A percentile compares a stretch with the other conserved stretches of the same genome.
Evolutionary conservation across 805 yeast species (phyloP).

Genomic region (Maudiozyma saulgeensis): DNA sequence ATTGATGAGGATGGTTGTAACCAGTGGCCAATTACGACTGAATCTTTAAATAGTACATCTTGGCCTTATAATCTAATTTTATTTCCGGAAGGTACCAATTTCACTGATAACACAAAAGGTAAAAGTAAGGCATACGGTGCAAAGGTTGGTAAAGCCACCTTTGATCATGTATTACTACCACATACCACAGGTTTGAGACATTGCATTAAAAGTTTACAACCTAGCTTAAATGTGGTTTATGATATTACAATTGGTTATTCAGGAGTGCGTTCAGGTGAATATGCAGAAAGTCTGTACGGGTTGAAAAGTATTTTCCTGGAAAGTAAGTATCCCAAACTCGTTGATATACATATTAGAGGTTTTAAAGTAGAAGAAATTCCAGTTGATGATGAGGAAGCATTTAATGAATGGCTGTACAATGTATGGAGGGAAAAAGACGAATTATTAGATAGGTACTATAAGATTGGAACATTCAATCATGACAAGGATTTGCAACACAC

Average conservation of each 20-base stretch:
- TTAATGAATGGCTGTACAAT: conserved; percentile 66
- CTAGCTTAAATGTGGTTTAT: conserved; percentile 50
- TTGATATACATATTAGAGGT: conserved; percentile 57
- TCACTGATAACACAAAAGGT: conserved; percentile 53
- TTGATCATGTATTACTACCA: conserved; percentile 69
- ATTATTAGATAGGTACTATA: conserved; percentile 52
- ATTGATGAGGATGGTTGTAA: conserved; percentile 23
- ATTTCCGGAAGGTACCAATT: conserved; percentile 93
- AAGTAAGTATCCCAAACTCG: conserved; percentile 62
- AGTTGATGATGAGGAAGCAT: conserved; percentile 40
- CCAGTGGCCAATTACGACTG: conserved; percentile 26
- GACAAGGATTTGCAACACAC: conserved; percentile 12
- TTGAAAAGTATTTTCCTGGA: conserved; percentile 51
- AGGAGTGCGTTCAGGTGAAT: conserved; percentile 52
- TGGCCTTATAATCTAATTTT: conserved; percentile 64
- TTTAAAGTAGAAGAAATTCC: conserved; percentile 57
- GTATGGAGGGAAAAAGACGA: conserved; percentile 75
- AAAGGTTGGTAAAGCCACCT: conserved; percentile 38
- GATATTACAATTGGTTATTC: conserved; percentile 80
- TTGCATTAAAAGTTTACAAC: conserved; percentile 46
- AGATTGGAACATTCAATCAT: conserved; percentile 41
- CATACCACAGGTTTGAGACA: conserved; percentile 70
- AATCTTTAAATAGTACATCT: conserved; percentile 8
- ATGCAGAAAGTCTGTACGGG: conserved; percentile 71
- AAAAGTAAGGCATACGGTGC: conserved; percentile 51